These are phyloP conservation scores for Vaccinium corymbosum DNA, from an alignment of 148 eudicot genomes.

Conservation along the genomic window DNA sequence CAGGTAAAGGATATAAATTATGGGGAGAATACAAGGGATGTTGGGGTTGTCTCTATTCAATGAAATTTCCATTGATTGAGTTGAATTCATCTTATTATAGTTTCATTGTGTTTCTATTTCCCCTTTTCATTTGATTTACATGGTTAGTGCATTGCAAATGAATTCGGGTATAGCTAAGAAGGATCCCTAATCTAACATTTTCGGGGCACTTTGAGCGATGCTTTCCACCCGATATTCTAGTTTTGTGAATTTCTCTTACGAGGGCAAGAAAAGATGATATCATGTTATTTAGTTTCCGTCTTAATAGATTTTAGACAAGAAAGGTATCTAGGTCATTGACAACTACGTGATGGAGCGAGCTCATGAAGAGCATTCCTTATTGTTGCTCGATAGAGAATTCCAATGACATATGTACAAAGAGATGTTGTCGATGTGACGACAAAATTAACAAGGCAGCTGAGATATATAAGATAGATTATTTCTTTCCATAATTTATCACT, in stretches of 20 bases:
- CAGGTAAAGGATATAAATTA: too few relatives aligned
- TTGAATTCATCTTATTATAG: constrained; percentile 6
- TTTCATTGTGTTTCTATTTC: constrained; percentile 13
- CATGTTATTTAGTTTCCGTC: not conserved
- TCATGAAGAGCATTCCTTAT: constrained; percentile 3
- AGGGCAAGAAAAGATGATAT: not conserved
- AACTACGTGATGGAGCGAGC: not conserved
- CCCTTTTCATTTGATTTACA: constrained; percentile 10
- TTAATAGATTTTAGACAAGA: not conserved
- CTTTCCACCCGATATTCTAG: constrained; percentile 4
- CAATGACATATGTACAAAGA: not conserved
- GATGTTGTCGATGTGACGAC: not conserved
- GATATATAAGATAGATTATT: not conserved
- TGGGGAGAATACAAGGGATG: not conserved
- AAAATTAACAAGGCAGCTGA: not conserved
- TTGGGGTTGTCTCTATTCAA: constrained; percentile 8
- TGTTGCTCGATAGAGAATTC: not conserved
- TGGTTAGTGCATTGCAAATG: not conserved
- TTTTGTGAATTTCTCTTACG: not conserved
- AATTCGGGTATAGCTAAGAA: not conserved
- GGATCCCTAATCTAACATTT: constrained; percentile 20
- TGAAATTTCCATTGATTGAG: constrained; percentile 9
- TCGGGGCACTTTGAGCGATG: not conserved
- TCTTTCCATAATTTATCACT: not conserved
- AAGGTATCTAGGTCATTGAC: constrained; percentile 8